Conservation (phyloP, 2,329 filamentous ascomycete genomes). For the Tolypocladium tropicale region DNA sequence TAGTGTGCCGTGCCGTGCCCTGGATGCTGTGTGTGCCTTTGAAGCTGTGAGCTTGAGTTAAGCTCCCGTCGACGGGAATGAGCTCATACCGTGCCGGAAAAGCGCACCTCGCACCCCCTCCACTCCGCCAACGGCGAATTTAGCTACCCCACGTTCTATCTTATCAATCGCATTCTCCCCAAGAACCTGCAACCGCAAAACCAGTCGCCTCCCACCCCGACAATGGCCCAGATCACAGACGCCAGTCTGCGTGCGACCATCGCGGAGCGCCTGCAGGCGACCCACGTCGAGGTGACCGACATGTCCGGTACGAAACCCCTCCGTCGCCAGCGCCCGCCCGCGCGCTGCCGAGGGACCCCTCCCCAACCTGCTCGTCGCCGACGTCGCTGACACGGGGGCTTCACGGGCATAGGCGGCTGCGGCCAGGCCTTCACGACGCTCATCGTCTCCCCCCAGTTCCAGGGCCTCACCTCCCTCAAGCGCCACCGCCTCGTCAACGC, state of each 20-base stretch:
- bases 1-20: neutral
- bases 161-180: slow-evolving; percentile 26
- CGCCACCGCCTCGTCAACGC: slow-evolving; percentile 80
- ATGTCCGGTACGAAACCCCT: slow-evolving; percentile 65
- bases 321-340: neutral
- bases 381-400: neutral
- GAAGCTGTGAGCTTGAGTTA: neutral
- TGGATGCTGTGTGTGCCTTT: neutral
- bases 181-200: neutral
- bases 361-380: neutral
- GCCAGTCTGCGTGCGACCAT: slow-evolving; percentile 60
- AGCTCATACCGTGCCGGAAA: slow-evolving; percentile 22
- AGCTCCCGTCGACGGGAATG: slow-evolving; percentile 9
- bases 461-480: slow-evolving; percentile 66
- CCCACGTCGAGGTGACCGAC: slow-evolving; percentile 80
- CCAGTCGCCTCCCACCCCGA: neutral
- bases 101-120: neutral
- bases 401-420: slow-evolving; percentile 38
- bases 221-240: slow-evolving; percentile 50
- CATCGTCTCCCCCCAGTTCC: slow-evolving; percentile 56
- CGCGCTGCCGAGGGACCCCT: neutral
- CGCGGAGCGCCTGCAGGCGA: slow-evolving; percentile 58
- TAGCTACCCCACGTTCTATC: slow-evolving; percentile 16
- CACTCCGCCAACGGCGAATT: neutral
- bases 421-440: slow-evolving; percentile 50